Percentiles rank a stretch among this genome's conserved stretches.
Evolutionary conservation across 768 basidiomycete genomes (phyloP).

Genomic region (Tubosaeta sp.): DNA sequence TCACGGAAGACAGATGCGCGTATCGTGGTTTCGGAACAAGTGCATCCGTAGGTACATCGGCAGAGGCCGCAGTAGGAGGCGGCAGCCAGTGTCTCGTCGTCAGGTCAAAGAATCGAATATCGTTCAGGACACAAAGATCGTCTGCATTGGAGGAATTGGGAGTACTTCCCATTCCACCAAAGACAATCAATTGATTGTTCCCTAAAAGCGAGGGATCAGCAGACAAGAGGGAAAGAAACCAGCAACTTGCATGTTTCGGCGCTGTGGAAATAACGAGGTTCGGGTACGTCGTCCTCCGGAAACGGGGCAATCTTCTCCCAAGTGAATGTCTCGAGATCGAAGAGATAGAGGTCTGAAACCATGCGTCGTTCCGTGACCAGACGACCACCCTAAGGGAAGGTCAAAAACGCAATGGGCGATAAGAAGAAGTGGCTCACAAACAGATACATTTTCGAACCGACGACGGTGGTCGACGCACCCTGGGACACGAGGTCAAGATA

Average conservation of each 20-base stretch:
- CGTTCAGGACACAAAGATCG: conserved; percentile 87
- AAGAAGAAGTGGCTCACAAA: conserved; percentile 52
- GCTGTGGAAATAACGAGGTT: conserved; percentile 92
- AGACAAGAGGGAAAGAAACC: background rate
- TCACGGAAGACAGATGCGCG: conserved; percentile 89
- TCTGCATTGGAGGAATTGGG: conserved; percentile 66
- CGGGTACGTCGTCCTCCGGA: conserved; percentile 67
- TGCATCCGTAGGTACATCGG: conserved; percentile 38
- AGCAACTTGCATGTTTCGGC: conserved; percentile 67
- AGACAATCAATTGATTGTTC: conserved; percentile 87
- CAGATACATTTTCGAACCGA: conserved; percentile 84
- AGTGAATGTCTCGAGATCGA: conserved; percentile 74
- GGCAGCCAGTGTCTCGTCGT: conserved; percentile 65
- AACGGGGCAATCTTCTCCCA: conserved; percentile 71
- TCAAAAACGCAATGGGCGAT: background rate
- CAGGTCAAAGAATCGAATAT: conserved; percentile 87
- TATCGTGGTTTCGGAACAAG: conserved; percentile 82
- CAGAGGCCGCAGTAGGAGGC: conserved; percentile 27
- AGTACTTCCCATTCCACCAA: conserved; percentile 91
- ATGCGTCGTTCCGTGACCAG: conserved; percentile 83
- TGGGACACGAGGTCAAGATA: conserved; percentile 26
- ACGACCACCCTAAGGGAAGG: conserved; percentile 67
- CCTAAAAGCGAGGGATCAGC: conserved; percentile 35
- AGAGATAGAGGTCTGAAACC: conserved; percentile 86
- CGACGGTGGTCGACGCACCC: conserved; percentile 90